Evolutionary conservation across 805 yeast genomes (phyloP).

Genomic region (Hemisphaericaspora nanyangensis): DNA sequence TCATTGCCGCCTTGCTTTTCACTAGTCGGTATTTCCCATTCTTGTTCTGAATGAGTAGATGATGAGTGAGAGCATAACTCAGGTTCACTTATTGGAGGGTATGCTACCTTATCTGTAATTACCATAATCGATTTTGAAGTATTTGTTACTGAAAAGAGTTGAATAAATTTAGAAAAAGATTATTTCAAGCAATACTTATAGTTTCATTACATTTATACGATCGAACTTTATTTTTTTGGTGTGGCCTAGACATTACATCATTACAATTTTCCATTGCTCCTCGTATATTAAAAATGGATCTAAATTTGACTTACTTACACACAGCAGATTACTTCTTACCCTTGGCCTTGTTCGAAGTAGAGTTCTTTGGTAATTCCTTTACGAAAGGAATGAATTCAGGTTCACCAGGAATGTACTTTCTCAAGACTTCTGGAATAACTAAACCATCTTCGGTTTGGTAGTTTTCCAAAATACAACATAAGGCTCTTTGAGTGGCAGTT

Average conservation of each 20-base stretch:
- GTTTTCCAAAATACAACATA: constrained; percentile 95
- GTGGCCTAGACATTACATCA: too few species aligned
- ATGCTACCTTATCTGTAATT: not conserved
- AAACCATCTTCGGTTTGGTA: constrained; percentile 97
- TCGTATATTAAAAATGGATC: too few species aligned
- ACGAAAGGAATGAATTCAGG: constrained; percentile 93
- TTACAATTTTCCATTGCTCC: too few species aligned
- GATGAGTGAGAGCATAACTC: not conserved
- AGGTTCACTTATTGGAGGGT: not conserved
- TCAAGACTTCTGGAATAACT: constrained; percentile 88
- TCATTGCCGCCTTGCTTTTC: constrained; percentile 5
- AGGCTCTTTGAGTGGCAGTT: constrained; percentile 97
- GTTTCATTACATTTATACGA: too few species aligned
- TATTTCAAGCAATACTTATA: too few species aligned
- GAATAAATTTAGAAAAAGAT: too few species aligned
- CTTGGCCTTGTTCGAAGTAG: constrained; percentile 70
- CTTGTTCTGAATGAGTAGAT: not conserved
- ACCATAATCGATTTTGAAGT: too few species aligned
- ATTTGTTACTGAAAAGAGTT: too few species aligned
- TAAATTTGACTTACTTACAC: too few species aligned
- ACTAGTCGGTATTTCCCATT: not conserved
- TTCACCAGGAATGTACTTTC: constrained; percentile 96
- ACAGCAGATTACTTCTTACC: constrained; percentile 2
- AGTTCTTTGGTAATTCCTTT: constrained; percentile 91
- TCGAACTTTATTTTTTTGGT: too few species aligned